These are phyloP conservation scores for Penicillium coprophilum DNA, from an alignment of 495 filamentous ascomycete species.

Conservation along the genomic window DNA sequence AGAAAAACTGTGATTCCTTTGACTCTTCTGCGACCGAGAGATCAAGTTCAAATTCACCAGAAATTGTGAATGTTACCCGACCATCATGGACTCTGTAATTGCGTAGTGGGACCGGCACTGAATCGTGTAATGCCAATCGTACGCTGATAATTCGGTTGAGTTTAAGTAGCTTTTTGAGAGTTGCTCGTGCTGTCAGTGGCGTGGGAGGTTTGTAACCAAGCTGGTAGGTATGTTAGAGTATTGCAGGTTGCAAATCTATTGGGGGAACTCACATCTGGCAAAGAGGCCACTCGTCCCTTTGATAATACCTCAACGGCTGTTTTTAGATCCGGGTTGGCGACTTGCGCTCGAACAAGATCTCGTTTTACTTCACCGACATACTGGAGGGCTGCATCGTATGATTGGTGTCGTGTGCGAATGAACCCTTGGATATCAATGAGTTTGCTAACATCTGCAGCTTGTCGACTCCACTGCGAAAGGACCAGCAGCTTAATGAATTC, in stretches of 20 bases:
- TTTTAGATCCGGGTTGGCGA: constrained; percentile 85
- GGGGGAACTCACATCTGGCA: constrained; percentile 65
- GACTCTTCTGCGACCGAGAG: constrained; percentile 83
- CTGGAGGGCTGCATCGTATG: constrained; percentile 56
- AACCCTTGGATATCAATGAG: constrained; percentile 81
- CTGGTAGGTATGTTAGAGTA: constrained; percentile 41
- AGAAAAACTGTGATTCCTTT: constrained; percentile 77
- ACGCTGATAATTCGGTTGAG: constrained; percentile 80
- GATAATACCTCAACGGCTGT: constrained; percentile 84
- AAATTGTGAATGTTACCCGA: constrained; percentile 79
- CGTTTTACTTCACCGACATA: constrained; percentile 68
- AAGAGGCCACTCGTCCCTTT: constrained; percentile 67
- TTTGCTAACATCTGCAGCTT: constrained; percentile 70
- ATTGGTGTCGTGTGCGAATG: constrained; percentile 57
- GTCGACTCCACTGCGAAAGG: constrained; percentile 81
- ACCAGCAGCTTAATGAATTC: constrained; percentile 90
- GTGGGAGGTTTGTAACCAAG: constrained; percentile 78
- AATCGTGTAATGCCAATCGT: constrained; percentile 74
- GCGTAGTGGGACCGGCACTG: constrained; percentile 67
- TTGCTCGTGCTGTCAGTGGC: constrained; percentile 61
- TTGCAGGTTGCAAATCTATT: constrained; percentile 1
- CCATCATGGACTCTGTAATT: constrained; percentile 75
- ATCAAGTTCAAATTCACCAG: constrained; percentile 88
- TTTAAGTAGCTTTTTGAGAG: constrained; percentile 67
- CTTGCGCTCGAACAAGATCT: constrained; percentile 59